Percentiles rank a stretch among this genome's conserved stretches.
Evolutionary conservation across 2,329 filamentous ascomycete genomes (phyloP).

Genomic region (Talaromyces islandicus): DNA sequence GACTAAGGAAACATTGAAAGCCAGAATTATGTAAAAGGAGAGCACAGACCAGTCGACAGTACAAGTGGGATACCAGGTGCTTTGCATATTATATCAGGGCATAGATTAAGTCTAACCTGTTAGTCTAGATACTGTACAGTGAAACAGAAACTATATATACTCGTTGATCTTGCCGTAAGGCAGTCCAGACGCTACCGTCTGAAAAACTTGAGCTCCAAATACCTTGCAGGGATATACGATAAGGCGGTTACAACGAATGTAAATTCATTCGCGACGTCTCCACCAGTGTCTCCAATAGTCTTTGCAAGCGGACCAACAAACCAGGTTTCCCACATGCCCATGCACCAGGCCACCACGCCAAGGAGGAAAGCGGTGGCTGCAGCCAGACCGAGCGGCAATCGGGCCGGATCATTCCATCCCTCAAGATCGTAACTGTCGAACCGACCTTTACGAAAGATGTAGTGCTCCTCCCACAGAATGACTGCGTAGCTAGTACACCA

Average conservation of each 20-base stretch:
- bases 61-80: not conserved
- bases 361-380: slow-evolving; percentile 40
- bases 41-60: no score
- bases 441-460: slow-evolving; percentile 40
- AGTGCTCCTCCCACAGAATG: slow-evolving; percentile 46
- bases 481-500: slow-evolving; percentile 47
- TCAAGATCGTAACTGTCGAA: slow-evolving; percentile 44
- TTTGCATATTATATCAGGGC: not conserved
- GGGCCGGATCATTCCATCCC: slow-evolving; percentile 41
- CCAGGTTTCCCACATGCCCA: slow-evolving; percentile 57
- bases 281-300: slow-evolving; percentile 40
- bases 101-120: not conserved
- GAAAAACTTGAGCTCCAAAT: slow-evolving; percentile 43
- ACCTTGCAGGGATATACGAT: slow-evolving; percentile 44
- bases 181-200: slow-evolving; percentile 29
- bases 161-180: not conserved
- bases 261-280: slow-evolving; percentile 50
- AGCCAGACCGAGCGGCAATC: slow-evolving; percentile 41
- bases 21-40: no score
- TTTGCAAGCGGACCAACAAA: slow-evolving; percentile 44
- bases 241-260: slow-evolving; percentile 45
- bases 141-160: not conserved
- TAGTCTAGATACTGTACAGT: not conserved
- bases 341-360: slow-evolving; percentile 45
- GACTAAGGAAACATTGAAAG: no score